A percentile compares a stretch with the other conserved stretches of the same genome.
Evolutionary conservation across 2,329 filamentous ascomycete species (phyloP).

Genomic region (Aspergillus texensis): DNA sequence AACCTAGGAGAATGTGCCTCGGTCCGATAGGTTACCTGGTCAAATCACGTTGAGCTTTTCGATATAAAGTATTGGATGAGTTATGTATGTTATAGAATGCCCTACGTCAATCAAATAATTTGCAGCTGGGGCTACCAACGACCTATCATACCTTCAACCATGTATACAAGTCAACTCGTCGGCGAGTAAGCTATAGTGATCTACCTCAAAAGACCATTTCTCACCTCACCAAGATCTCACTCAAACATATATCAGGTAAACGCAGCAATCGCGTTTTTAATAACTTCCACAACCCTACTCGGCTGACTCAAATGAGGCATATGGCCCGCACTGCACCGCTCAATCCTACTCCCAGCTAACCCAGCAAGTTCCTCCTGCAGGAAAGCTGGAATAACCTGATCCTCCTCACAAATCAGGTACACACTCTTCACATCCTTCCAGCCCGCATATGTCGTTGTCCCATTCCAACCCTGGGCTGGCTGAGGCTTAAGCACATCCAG

Average conservation of each 20-base stretch:
- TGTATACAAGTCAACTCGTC: accelerated
- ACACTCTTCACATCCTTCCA: neutral
- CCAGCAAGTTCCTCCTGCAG: neutral
- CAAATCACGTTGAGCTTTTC: no score
- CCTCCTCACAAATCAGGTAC: neutral
- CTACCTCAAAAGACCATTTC: no score
- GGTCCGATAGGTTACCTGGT: no score
- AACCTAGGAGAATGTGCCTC: no score
- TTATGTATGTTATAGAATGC: no score
- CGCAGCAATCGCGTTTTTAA: neutral
- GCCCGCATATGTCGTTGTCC: neutral
- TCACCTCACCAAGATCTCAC: neutral
- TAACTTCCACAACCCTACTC: neutral
- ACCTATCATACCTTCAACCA: no score
- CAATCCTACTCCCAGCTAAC: neutral
- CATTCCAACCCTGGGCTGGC: neutral
- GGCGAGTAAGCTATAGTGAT: no score
- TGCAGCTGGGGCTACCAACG: no score
- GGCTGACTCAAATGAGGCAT: neutral
- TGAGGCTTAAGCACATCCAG: neutral
- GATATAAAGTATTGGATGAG: no score
- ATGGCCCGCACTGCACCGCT: neutral
- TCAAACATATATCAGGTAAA: neutral
- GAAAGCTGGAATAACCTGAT: neutral
- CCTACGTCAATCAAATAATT: no score